These are phyloP conservation scores for Knoxdaviesia capensis DNA, from an alignment of 2,329 filamentous ascomycete species.

Conservation along the genomic window DNA sequence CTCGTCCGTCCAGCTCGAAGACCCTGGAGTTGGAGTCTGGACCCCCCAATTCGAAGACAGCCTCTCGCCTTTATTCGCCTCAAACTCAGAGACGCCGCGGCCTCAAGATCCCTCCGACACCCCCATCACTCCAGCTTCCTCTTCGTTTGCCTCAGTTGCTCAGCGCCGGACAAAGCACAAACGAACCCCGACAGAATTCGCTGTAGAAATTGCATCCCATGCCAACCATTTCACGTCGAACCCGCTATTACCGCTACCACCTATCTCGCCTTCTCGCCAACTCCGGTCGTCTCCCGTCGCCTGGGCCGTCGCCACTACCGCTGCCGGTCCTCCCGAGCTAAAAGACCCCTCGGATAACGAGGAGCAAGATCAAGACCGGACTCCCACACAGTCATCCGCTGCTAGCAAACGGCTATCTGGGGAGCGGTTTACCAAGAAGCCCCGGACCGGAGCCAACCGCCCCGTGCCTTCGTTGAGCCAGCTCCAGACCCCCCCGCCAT, in stretches of 20 bases:
- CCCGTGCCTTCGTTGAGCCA: conserved; percentile 16
- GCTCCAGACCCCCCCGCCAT: conserved; percentile 39
- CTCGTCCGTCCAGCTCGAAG: too few relatives aligned
- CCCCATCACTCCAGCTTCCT: conserved; percentile 14
- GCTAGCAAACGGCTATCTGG: too few relatives aligned
- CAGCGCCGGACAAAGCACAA: background rate
- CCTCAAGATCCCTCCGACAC: conserved; percentile 5
- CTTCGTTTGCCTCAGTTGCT: conserved; percentile 11
- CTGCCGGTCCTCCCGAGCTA: conserved; percentile 11
- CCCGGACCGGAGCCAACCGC: conserved; percentile 16
- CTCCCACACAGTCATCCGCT: too few relatives aligned
- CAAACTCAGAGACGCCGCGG: too few relatives aligned
- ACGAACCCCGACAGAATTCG: conserved; percentile 13
- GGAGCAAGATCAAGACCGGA: too few relatives aligned
- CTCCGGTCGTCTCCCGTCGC: conserved; percentile 36
- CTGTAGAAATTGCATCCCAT: conserved; percentile 36
- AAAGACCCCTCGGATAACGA: conserved; percentile 2
- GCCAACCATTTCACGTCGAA: conserved; percentile 37
- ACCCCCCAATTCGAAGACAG: too few relatives aligned
- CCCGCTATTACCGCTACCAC: conserved; percentile 25
- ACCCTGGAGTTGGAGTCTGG: too few relatives aligned
- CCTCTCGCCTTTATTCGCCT: too few relatives aligned
- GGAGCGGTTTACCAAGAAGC: conserved; percentile 20
- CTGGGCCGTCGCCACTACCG: conserved; percentile 11
- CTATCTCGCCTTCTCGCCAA: conserved; percentile 37